Evolutionary conservation across 805 yeast genomes (phyloP), one percentile per base, ranked within the genome.

Genomic region (Vanderwaltozyma yarrowii): DNA sequence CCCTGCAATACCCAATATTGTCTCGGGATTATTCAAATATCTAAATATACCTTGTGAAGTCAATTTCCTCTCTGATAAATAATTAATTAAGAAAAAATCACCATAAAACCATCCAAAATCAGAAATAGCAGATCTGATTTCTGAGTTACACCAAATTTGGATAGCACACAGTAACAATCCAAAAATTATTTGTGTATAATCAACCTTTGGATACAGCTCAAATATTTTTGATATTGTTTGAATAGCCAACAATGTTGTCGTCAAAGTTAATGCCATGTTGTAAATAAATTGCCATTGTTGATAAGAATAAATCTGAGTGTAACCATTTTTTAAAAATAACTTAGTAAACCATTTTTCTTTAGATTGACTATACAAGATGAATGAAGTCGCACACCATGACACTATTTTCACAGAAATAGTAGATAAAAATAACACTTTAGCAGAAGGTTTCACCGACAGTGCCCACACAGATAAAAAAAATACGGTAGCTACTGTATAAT

Each of bases 31-130:
- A 55, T 83, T 83, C 53, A 83, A 67, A 56, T 81, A 83, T 46
- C 89, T 73, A 53, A 83, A 83, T 27, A 83, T 82, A 32, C 94
- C 94, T 23, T 83, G 80, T 44, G 79, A 79, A 0, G 88, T 77
- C 47, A 83, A 65, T 45, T 66, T 65, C 5, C 71, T 60, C 39
- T 65, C 66, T 19, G 64, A 65, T 15, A 69, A 61, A 15, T 71
- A 63, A 36, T 68, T 71, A 29, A 80, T 76, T 41, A 80, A 62
- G 59, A 82, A 83, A 59, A 83, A 83, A 56, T 83, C 94, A 39
- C 94, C 94, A 57, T 79, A 83, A 51, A 82, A 83, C 89, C 92
- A 83, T 11, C 92, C 92, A 58, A 78, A 81, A 41, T 80, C 80
- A 2, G 89, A 89, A 46, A 83, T 75, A 36, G 82, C 75, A 32